Base-by-base conservation (phyloP, 106 monocot genomes). In the Dendrobium chrysotoxum region DNA sequence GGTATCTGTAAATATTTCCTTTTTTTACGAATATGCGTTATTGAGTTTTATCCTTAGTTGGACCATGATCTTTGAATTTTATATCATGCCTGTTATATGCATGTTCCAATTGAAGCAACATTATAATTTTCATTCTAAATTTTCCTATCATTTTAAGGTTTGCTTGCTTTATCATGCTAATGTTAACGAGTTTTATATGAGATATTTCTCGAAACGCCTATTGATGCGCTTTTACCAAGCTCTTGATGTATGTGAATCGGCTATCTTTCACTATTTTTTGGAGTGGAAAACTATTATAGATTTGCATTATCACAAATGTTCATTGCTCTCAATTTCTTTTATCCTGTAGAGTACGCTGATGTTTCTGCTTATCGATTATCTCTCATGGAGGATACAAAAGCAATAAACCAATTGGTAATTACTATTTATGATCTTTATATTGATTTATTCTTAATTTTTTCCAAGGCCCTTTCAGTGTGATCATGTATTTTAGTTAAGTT, bases 291-390 rank as follows among this genome's bases (percentile, higher is more conserved):
- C 16, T 0, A 35, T 74, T 42, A 8, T 74, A 74, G 5, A 12
- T 16, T 71, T 35, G 16, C 71, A 23, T 15, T 38, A 31, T 18
- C 35, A 15, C 71, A 31, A 71, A 15, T 10, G 10, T 74, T 74
- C n/a, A 74, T 40, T 40, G 0, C 5, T 41, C n/a, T 74, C 41
- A 4, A 4, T 74, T 46, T 39, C n/a, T 35, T 80, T 57, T 72
- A 17, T 80, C 15, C 39, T 92, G 85, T 75, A 95, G 98, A 99
- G 41, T 99, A 95, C 79, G 88, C 92, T 68, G 98, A 99, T 91
- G 98, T 99, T 84, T 91, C 95, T 85, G 95, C 98, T 40, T 99
- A 99, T 75, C 98, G 98, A 7, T 84, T 95, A 55, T 99, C 98
- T 41, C 64, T 99, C 25, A 83, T 78, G 39, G 98, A 99, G 89